Percentiles rank a stretch among this genome's conserved stretches.
phyloP scores from a whole-genome alignment of 768 basidiomycete genomes.

The Mycena venus region DNA sequence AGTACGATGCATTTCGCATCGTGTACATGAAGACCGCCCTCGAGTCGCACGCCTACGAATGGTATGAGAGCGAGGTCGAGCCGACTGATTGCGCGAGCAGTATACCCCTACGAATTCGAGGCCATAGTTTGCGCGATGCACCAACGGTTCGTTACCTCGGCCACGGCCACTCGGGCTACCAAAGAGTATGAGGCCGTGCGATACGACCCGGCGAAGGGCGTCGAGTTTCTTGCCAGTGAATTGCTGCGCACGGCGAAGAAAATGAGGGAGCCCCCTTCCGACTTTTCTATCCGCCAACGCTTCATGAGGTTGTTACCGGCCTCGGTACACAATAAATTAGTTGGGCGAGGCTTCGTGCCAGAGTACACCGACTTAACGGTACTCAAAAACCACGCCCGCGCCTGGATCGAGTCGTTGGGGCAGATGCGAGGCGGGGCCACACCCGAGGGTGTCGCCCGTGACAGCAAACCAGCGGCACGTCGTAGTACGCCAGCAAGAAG shows the following conservation, averaged over 20 bases:
- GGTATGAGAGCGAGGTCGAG: neutral
- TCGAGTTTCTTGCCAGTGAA: neutral
- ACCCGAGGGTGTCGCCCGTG: neutral
- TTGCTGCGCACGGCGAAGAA: neutral
- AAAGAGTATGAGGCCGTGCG: neutral
- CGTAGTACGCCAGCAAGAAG: too few relatives aligned
- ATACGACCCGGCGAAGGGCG: neutral
- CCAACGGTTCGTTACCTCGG: neutral
- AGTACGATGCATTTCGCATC: neutral
- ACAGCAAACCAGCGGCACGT: neutral
- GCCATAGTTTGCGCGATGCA: neutral
- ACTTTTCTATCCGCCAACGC: neutral
- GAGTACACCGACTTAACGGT: neutral
- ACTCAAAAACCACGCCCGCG: neutral
- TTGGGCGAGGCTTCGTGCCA: neutral
- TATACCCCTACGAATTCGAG: neutral
- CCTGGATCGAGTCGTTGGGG: neutral
- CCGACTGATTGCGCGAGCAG: neutral
- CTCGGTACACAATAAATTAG: neutral
- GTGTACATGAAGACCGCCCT: neutral
- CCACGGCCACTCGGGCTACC: neutral
- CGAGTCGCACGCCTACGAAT: neutral
- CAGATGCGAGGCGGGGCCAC: neutral
- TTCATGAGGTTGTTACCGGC: slow-evolving; percentile 2
- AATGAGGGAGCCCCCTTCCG: neutral